Evolutionary conservation across 352 stramenopile species (phyloP), one percentile per base, ranked within the genome.

Genomic region (Elongisporangium prolatum): DNA sequence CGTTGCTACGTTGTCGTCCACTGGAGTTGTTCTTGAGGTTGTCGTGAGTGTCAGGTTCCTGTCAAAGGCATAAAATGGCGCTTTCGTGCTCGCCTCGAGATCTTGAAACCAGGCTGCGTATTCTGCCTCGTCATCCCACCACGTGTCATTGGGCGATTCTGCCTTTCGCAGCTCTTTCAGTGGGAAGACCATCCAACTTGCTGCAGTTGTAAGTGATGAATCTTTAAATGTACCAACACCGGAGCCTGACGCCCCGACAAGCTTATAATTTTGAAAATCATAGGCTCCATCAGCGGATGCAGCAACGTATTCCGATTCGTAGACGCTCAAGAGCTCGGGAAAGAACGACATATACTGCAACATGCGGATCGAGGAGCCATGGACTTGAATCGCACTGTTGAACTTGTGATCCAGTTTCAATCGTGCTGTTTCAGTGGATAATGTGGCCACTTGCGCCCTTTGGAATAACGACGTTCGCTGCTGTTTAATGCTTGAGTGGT

Each of bases 141-240:
- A 73, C 22, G 57, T 21, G 48, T 76, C 60, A 6, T 18, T 16
- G 3, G 20, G 47, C 2, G 49, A 21, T 17, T 38, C 52, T 1
- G 22, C 3, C 6, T 50, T 21, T 3, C 28, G 34, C 6, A 77
- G 47, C 51, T 81, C 69, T 4, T 59, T 59, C 6, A 81, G 40
- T 2, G 61, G 69, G 34, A 61, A 71, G 1, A 67, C 54, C 64
- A 68, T 69, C 37, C 69, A 62, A 44, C 59, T 69, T 51, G 60
- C 77, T 2, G 61, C 61, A 0, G 61, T 61, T 2, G 56, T 73
- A 20, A 57, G 64, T 8, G 67, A 60, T 48, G 28, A 40, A 9
- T 78, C 72, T 28, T 75, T 72, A 56, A 76, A 81, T 18, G 58
- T 66, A n/a, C 69, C 56, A 48, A 81, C 53, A 5, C 68, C 72